phyloP scores from a whole-genome alignment of 305 asterid genomes.

The Andrographis paniculata region DNA sequence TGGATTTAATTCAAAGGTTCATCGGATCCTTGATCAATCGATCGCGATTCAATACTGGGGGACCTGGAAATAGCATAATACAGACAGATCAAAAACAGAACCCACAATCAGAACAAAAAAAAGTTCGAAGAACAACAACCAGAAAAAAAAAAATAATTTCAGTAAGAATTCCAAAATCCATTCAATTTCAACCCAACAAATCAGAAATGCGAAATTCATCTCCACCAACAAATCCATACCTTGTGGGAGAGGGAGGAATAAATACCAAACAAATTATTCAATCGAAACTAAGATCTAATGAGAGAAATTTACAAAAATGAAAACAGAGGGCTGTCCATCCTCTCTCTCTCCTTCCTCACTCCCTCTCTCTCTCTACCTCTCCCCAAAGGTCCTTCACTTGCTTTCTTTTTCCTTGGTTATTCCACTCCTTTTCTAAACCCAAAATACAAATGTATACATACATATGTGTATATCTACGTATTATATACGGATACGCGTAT shows the following conservation, averaged over 20 bases:
- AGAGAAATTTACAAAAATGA: constrained; percentile 40
- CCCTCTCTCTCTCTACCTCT: constrained; percentile 9
- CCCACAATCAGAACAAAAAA: constrained; percentile 18
- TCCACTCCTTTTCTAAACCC: too few species aligned
- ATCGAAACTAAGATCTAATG: constrained; percentile 47
- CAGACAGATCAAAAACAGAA: constrained; percentile 36
- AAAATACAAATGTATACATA: too few species aligned
- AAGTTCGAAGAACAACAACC: neutral
- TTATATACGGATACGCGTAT: too few species aligned
- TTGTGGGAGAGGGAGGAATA: constrained; percentile 13
- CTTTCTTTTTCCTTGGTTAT: too few species aligned
- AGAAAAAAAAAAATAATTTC: too few species aligned
- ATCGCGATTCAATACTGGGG: constrained; percentile 36
- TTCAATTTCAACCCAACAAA: too few species aligned
- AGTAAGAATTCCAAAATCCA: neutral
- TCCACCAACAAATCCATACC: constrained; percentile 20
- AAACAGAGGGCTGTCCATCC: constrained; percentile 57
- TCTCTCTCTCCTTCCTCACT: constrained; percentile 25
- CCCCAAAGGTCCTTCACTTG: constrained; percentile 40
- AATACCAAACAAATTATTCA: constrained; percentile 12
- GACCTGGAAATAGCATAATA: constrained; percentile 29
- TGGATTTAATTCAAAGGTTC: constrained; percentile 36
- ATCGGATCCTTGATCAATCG: constrained; percentile 58
- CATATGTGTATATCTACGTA: too few species aligned
- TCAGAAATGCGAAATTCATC: constrained; percentile 13